phyloP scores from a whole-genome alignment of 1,139 yeast species.

The Arxiozyma bovina region DNA sequence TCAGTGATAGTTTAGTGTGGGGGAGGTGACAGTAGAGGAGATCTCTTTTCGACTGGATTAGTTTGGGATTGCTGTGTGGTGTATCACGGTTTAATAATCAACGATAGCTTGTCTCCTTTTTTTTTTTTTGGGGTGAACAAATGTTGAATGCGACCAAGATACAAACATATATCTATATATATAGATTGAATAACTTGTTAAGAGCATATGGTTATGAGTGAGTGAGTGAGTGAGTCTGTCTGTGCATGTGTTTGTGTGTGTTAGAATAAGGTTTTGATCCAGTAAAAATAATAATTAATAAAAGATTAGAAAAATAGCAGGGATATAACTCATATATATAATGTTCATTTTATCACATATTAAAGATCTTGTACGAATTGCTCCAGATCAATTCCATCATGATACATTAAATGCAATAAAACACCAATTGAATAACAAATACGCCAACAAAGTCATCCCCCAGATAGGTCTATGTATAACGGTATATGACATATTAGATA shows the following conservation, averaged over 20 bases:
- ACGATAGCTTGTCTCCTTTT: too few species aligned
- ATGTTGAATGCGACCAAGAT: background rate
- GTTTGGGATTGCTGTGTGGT: too few species aligned
- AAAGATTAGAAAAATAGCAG: too few species aligned
- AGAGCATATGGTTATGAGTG: background rate
- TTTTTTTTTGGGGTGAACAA: too few species aligned
- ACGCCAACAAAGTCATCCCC: constrained; percentile 72
- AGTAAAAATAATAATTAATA: background rate
- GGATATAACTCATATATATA: background rate
- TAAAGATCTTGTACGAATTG: constrained; percentile 76
- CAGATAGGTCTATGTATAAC: constrained; percentile 78
- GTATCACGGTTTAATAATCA: too few species aligned
- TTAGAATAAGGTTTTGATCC: background rate
- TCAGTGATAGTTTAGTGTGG: too few species aligned
- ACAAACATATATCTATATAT: too few species aligned
- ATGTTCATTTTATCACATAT: constrained; percentile 83
- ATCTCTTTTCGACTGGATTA: too few species aligned
- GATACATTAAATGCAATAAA: constrained; percentile 57
- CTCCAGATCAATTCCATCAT: constrained; percentile 73
- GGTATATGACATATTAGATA: constrained; percentile 70
- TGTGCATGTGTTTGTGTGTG: too few species aligned
- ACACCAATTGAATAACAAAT: constrained; percentile 76
- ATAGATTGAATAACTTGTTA: too few species aligned
- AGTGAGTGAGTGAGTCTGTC: background rate
- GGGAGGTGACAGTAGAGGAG: too few species aligned